Conservation (phyloP, 2,329 filamentous ascomycete genomes). For the Cryphonectria nitschkei region DNA sequence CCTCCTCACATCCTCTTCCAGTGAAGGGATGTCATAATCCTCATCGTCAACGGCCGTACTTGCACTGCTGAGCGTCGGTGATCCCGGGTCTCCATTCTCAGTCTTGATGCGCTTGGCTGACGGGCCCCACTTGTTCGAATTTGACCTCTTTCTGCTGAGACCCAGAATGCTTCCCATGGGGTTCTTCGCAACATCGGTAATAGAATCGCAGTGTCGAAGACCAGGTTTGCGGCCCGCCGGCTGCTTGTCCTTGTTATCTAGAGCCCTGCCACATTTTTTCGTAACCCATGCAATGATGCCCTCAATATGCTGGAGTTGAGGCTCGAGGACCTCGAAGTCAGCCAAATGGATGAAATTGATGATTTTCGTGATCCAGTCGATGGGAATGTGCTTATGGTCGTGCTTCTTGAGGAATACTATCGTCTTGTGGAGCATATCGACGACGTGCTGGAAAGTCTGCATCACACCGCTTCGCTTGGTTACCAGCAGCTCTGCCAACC, state of each 20-base stretch:
- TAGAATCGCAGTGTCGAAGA: background rate
- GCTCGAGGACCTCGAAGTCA: background rate
- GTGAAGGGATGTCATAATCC: background rate
- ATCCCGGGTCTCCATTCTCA: background rate
- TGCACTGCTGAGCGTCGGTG: background rate
- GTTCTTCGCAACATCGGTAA: background rate
- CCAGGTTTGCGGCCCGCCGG: background rate
- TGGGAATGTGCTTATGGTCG: background rate
- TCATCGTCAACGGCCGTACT: background rate
- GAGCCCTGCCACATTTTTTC: background rate
- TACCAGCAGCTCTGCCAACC: background rate
- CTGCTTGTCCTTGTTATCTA: background rate
- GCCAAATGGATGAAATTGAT: background rate
- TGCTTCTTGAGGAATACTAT: background rate
- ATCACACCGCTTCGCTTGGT: background rate
- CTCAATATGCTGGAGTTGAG: background rate
- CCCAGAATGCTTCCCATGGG: background rate
- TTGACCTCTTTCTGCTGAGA: background rate
- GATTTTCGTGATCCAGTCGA: background rate
- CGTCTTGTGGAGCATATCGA: background rate
- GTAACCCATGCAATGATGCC: background rate
- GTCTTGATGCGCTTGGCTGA: conserved; percentile 1
- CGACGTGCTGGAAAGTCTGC: background rate
- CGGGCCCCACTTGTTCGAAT: background rate
- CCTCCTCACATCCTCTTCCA: background rate